Base-by-base conservation (phyloP, 2,329 filamentous ascomycete genomes). In the Graphilbum ipis-grandicollis region DNA sequence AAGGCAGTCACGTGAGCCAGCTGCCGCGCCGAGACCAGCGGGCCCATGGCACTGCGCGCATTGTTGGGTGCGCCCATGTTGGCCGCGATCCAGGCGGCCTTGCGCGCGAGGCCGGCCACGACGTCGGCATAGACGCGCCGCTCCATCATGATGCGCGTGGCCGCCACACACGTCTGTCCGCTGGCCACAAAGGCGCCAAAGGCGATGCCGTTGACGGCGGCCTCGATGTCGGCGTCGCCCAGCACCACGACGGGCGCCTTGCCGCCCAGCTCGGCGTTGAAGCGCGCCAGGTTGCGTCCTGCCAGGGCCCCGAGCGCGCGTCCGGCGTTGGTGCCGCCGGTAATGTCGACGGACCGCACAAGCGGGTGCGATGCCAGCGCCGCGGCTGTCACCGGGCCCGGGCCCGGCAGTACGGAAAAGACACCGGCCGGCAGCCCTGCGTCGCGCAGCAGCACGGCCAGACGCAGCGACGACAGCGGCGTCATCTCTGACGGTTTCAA, bases 121-220 rank as follows among this genome's bases (percentile, higher is more conserved):
- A 86, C 73, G 48, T 68, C 60, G 47, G 74, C 65, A 48, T 80
- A 67, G 49, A 85, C 69, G 26, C 55, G 56, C 43, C 77, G 71
- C 46, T 85, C 71, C 17, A 85, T 79, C 52, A 84, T 73, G 50
- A 88, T 71, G 48, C 81, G 68, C 29, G 79, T 83, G 36, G 76
- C 76, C 7, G 79, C 79, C 38, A 79, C 79, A 43, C 67, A 71
- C 2, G 65, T 68, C 53, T 71, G 67, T 0, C 67, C 67, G 37
- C 64, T 66, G 7, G 66, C 67, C 15, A 68, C 56, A 39, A 68
- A 71, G 7, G 66, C 63, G 3, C 65, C 67, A 45, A 70, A 69
- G 5, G 74, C 75, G 49, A 77, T 71, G 50, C 77, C 79, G 36
- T 77, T 76, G 46, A 79, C 74, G 13, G 76, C 74, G 29, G 73